Percentiles rank a stretch among this genome's conserved stretches.
Evolutionary conservation across 345 rosid species (phyloP).

Genomic region (Camelina neglecta): DNA sequence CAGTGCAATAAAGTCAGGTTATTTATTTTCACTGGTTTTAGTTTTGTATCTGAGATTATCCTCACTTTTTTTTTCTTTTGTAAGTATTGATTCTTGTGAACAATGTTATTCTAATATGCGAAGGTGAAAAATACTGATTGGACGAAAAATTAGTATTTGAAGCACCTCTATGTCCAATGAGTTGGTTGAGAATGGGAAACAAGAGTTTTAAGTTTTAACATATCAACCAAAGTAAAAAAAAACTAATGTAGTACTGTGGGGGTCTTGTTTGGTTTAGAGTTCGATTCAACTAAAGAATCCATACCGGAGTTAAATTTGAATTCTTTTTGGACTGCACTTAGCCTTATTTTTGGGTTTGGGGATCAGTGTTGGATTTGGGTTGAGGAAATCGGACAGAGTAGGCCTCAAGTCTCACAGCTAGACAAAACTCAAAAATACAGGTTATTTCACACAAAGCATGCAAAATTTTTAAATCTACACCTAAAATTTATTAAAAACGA

Average conservation of each 20-base stretch:
- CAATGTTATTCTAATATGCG: neutral
- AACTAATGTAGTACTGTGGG: neutral
- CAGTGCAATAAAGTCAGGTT: slow-evolving; percentile 26
- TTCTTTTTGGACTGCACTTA: neutral
- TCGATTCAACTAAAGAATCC: neutral
- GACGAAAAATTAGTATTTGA: neutral
- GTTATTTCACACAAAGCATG: too few species aligned
- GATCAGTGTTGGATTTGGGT: neutral
- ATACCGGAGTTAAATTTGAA: neutral
- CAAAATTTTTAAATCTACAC: neutral
- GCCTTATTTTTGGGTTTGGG: neutral
- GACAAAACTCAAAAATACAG: neutral
- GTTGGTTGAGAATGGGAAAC: neutral
- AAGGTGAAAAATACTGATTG: neutral
- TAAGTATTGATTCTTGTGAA: slow-evolving; percentile 9
- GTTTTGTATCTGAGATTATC: neutral
- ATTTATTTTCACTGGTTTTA: neutral
- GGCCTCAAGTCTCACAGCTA: neutral
- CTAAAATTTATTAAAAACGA: too few species aligned
- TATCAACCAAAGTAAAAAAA: neutral
- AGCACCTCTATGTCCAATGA: neutral
- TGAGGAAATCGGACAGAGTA: neutral
- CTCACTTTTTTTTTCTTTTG: too few species aligned
- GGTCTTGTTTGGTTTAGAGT: neutral
- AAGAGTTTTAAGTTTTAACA: neutral